phyloP scores from a whole-genome alignment of 2,329 filamentous ascomycete genomes.

The Fusarium papillatum region DNA sequence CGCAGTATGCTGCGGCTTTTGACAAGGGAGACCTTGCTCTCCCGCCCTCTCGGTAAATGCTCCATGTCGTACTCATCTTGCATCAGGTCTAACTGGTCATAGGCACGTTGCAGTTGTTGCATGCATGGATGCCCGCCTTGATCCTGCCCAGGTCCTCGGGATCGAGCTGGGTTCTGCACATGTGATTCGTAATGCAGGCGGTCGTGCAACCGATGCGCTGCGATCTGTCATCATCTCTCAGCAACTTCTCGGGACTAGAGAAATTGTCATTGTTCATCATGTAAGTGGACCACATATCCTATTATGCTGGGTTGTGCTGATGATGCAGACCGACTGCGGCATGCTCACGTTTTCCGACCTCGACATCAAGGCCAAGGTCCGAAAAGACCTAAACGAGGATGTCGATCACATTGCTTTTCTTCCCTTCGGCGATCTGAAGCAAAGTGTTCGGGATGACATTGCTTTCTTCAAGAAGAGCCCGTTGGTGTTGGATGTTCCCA shows the following conservation, averaged over 20 bases:
- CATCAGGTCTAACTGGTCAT: not conserved
- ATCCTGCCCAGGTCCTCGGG: slow-evolving; percentile 59
- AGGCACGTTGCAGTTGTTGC: slow-evolving; percentile 66
- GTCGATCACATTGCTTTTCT: slow-evolving; percentile 73
- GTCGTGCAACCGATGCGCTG: slow-evolving; percentile 75
- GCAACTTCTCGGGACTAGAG: slow-evolving; percentile 81
- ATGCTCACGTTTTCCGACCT: slow-evolving; percentile 78
- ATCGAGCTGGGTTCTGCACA: slow-evolving; percentile 75
- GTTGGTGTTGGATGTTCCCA: slow-evolving; percentile 71
- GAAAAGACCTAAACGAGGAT: slow-evolving; percentile 67
- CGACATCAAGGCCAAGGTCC: slow-evolving; percentile 67
- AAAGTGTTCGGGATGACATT: slow-evolving; percentile 77
- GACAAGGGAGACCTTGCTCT: slow-evolving; percentile 39
- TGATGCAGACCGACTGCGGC: slow-evolving; percentile 52
- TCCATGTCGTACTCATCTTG: not conserved
- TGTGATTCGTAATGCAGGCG: slow-evolving; percentile 83
- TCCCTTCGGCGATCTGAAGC: slow-evolving; percentile 72
- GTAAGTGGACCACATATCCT: slow-evolving; percentile 26
- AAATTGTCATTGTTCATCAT: slow-evolving; percentile 82
- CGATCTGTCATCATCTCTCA: slow-evolving; percentile 84
- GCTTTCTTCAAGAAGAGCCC: slow-evolving; percentile 70
- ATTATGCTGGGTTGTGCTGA: not conserved
- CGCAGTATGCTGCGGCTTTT: slow-evolving; percentile 36
- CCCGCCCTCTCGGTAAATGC: slow-evolving; percentile 39
- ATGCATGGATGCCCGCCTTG: slow-evolving; percentile 84